phyloP scores from a whole-genome alignment of 78 protist species.

The Cavenderia fasciculata region DNA sequence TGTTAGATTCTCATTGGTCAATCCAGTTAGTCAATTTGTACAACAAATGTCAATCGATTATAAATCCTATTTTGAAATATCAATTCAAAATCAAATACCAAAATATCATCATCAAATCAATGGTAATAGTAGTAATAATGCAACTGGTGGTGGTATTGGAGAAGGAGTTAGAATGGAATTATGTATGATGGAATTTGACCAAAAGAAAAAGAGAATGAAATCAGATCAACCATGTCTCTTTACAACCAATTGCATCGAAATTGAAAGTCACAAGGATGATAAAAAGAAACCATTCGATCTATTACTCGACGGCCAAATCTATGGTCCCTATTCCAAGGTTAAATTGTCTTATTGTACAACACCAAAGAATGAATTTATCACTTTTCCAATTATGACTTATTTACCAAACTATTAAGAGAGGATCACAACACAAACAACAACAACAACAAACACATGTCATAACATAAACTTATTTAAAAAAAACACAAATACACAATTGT shows the following conservation, averaged over 20 bases:
- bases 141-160: neutral
- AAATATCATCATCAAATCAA: neutral
- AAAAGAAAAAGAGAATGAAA: slow-evolving; percentile 35
- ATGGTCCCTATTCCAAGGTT: slow-evolving; percentile 50
- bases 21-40: slow-evolving; percentile 27
- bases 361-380: neutral
- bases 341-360: slow-evolving; percentile 23
- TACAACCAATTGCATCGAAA: neutral
- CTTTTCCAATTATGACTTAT: slow-evolving; percentile 25
- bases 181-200: slow-evolving; percentile 8
- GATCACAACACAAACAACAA: too few species aligned
- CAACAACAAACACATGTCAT: too few species aligned
- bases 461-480: too few species aligned
- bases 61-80: slow-evolving; percentile 34
- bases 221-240: neutral
- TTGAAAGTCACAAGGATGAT: slow-evolving; percentile 40
- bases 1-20: slow-evolving; percentile 14
- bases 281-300: slow-evolving; percentile 60
- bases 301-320: slow-evolving; percentile 44
- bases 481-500: too few species aligned
- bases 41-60: slow-evolving; percentile 23
- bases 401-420: slow-evolving; percentile 39
- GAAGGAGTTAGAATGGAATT: slow-evolving; percentile 30
- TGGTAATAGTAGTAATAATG: neutral
- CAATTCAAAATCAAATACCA: slow-evolving; percentile 6